A percentile compares a stretch with the other conserved stretches of the same genome.
phyloP scores from a whole-genome alignment of 495 filamentous ascomycete species.

The Penicillium longicatenatum region DNA sequence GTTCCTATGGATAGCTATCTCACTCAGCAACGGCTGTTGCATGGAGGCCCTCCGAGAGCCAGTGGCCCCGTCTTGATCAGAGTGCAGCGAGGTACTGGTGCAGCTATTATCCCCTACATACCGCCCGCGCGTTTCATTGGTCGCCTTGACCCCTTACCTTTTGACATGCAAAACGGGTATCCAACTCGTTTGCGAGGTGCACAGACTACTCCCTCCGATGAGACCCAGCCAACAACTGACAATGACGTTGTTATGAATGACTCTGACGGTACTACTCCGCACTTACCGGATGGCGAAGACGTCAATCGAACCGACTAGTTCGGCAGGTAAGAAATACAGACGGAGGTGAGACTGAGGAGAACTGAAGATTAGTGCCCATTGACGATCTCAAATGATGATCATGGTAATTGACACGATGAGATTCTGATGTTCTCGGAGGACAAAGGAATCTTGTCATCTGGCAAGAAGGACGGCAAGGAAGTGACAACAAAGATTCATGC shows the following conservation, averaged over 20 bases:
- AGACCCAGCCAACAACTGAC: not conserved
- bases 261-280: not conserved
- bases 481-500: not conserved
- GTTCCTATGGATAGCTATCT: slow-evolving; percentile 16
- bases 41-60: not conserved
- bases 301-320: not conserved
- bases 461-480: not conserved
- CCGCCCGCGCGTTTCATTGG: not conserved
- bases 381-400: not conserved
- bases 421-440: not conserved
- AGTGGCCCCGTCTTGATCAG: not conserved
- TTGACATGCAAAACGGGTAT: not conserved
- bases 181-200: not conserved
- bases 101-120: not conserved
- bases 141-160: not conserved
- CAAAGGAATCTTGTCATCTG: no score
- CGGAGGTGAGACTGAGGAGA: not conserved
- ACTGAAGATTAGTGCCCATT: not conserved
- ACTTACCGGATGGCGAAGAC: not conserved
- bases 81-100: not conserved
- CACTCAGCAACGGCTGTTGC: not conserved
- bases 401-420: not conserved
- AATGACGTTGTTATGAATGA: not conserved
- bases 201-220: not conserved
- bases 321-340: not conserved